phyloP scores from a whole-genome alignment of 129 eudicot species.

The Daucus carota region DNA sequence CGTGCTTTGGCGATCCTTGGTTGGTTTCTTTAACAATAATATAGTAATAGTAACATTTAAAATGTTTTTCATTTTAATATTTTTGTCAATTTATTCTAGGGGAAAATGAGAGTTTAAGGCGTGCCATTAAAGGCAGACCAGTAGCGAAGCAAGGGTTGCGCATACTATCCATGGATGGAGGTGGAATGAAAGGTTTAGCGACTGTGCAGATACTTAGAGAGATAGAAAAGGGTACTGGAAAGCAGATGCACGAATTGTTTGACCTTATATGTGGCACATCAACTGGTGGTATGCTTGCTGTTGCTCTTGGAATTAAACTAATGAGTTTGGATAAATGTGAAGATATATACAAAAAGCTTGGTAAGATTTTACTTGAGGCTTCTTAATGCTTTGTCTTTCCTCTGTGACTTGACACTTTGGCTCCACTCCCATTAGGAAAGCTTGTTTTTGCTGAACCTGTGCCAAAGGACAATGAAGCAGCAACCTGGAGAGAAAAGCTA shows the following conservation, averaged over 20 bases:
- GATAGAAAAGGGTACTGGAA: slow-evolving; percentile 89
- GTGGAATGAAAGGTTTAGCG: slow-evolving; percentile 99
- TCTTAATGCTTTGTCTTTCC: background rate
- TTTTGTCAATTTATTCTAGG: slow-evolving; percentile 35
- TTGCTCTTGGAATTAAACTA: slow-evolving; percentile 89
- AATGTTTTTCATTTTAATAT: slow-evolving; percentile 5
- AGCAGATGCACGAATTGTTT: slow-evolving; percentile 87
- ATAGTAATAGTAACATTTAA: background rate
- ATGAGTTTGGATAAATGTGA: slow-evolving; percentile 95
- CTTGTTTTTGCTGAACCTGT: slow-evolving; percentile 97
- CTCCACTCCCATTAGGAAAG: slow-evolving; percentile 49
- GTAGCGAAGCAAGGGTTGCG: slow-evolving; percentile 91
- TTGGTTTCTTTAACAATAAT: slow-evolving; percentile 23
- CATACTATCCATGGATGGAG: slow-evolving; percentile 99
- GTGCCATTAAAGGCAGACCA: slow-evolving; percentile 82
- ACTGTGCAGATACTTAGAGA: slow-evolving; percentile 89
- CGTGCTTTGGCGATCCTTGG: slow-evolving; percentile 90
- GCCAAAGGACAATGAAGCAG: slow-evolving; percentile 95
- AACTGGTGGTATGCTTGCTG: slow-evolving; percentile 99
- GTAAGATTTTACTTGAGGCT: slow-evolving; percentile 30
- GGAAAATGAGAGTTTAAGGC: slow-evolving; percentile 91
- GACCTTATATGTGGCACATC: slow-evolving; percentile 99
- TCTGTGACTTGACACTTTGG: background rate
- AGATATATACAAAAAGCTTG: slow-evolving; percentile 93
- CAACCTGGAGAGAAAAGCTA: slow-evolving; percentile 97